phyloP scores from a whole-genome alignment of 1,139 yeast genomes.

The Nakaseomyces glabratus region DNA sequence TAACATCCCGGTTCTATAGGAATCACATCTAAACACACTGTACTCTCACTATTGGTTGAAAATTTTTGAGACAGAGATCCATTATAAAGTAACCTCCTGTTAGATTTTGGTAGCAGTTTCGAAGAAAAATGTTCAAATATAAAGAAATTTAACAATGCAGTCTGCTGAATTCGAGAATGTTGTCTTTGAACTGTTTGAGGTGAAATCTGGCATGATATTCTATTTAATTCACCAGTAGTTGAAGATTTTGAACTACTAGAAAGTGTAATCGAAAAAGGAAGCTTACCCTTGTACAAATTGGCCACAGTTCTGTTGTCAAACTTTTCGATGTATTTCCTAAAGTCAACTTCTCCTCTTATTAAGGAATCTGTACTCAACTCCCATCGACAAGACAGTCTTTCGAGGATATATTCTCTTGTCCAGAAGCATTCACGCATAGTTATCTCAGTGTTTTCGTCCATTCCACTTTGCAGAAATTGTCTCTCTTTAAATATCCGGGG shows the following conservation, averaged over 20 bases:
- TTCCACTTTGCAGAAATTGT: conserved; percentile 59
- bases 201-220: conserved; percentile 8
- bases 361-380: conserved; percentile 14
- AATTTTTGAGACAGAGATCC: conserved; percentile 20
- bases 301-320: conserved; percentile 21
- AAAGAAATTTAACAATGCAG: conserved; percentile 11
- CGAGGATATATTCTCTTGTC: conserved; percentile 61
- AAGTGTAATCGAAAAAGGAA: conserved; percentile 16
- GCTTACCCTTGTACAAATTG: conserved; percentile 19
- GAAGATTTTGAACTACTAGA: conserved; percentile 10
- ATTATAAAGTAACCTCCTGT: conserved; percentile 22
- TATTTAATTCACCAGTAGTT: conserved; percentile 14
- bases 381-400: conserved; percentile 61
- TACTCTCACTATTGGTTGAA: conserved; percentile 10
- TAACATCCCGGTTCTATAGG: conserved; percentile 26
- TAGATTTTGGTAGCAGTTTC: conserved; percentile 20
- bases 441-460: conserved; percentile 43
- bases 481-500: conserved; percentile 67
- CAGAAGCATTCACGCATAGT: conserved; percentile 63
- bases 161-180: neutral
- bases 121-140: conserved; percentile 24
- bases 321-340: conserved; percentile 23
- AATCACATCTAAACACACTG: conserved; percentile 16
- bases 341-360: conserved; percentile 20
- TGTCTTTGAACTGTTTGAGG: conserved; percentile 9